Base-by-base conservation (phyloP, 768 basidiomycete genomes). In the Mycena venus region DNA sequence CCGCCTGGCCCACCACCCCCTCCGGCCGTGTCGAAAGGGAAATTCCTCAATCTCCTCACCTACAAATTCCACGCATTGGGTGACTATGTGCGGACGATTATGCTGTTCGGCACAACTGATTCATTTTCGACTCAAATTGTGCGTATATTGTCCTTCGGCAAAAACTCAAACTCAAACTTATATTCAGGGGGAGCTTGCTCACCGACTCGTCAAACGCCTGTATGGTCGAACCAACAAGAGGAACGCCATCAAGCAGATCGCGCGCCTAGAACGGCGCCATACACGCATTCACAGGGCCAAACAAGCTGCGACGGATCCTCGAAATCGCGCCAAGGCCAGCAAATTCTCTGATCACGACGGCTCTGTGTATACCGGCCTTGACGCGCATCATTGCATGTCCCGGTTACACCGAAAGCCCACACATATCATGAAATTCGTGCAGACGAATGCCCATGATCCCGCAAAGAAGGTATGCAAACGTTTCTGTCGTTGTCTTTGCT, bases 181-280 rank as follows among this genome's bases (percentile, higher is more conserved):
- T 51, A 1, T 42, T 11, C 58, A 87, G 86, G 84, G 84, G 0
- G 86, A 89, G 65, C 79, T 82, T 0, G 83, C 85, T 49, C 88
- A 89, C 68, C 73, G 78, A 0, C 69, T 70, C 0, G 80, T 85
- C 31, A 88, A 89, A 75, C 62, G 70, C 0, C 81, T 83, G 25
- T 88, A 86, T 59, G 56, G 73, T 0, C 60, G 77, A 0, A 84
- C 82, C 1, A 86, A 83, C 79, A 86, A 86, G 74, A 80, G 73
- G 25, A 63, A 78, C 23, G 74, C 76, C n/a, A 77, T 49, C 0
- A 34, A 38, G 1, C 81, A 83, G 36, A 84, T 86, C 27, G 80
- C 80, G 0, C 75, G 44, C 12, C 67, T 70, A 21, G 63, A 78
- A 40, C 61, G 76, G 10, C 74, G 74, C 9, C 70, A 77, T 29